These are phyloP conservation scores for Aspergillus haitiensis DNA, from an alignment of 495 filamentous ascomycete genomes.

Conservation along the genomic window DNA sequence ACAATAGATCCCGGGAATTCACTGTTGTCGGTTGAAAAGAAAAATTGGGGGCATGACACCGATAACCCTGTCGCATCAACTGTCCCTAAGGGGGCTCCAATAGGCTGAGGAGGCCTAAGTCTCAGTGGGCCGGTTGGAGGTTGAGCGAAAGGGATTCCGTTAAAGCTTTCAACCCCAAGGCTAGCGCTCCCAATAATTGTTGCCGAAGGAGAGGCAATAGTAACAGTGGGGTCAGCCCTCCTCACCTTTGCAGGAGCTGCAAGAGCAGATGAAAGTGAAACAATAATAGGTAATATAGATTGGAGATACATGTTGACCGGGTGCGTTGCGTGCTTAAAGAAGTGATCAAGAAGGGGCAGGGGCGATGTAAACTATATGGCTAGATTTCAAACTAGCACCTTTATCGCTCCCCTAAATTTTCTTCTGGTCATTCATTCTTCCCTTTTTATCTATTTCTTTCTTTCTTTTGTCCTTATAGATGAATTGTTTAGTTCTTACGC, in stretches of 20 bases:
- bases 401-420: too few species aligned
- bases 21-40: slow-evolving; percentile 42
- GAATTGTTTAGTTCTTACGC: too few species aligned
- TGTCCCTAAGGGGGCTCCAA: slow-evolving; percentile 50
- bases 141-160: slow-evolving; percentile 66
- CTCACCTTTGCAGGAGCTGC: slow-evolving; percentile 26
- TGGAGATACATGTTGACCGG: slow-evolving; percentile 14
- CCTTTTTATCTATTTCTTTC: too few species aligned
- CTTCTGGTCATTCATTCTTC: too few species aligned
- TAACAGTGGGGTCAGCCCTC: slow-evolving; percentile 35
- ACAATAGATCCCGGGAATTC: slow-evolving; percentile 45
- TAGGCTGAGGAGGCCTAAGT: slow-evolving; percentile 57
- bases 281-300: slow-evolving; percentile 11
- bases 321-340: background rate
- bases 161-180: slow-evolving; percentile 51
- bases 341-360: background rate
- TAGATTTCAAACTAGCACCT: too few species aligned
- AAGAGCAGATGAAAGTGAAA: slow-evolving; percentile 6
- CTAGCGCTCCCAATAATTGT: slow-evolving; percentile 49
- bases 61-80: slow-evolving; percentile 52
- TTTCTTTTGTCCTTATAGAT: too few species aligned
- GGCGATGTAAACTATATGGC: too few species aligned
- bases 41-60: slow-evolving; percentile 56
- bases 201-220: slow-evolving; percentile 49
- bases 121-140: slow-evolving; percentile 58